These are phyloP conservation scores for Luvunga scandens DNA, from an alignment of 345 rosid genomes.

Conservation along the genomic window DNA sequence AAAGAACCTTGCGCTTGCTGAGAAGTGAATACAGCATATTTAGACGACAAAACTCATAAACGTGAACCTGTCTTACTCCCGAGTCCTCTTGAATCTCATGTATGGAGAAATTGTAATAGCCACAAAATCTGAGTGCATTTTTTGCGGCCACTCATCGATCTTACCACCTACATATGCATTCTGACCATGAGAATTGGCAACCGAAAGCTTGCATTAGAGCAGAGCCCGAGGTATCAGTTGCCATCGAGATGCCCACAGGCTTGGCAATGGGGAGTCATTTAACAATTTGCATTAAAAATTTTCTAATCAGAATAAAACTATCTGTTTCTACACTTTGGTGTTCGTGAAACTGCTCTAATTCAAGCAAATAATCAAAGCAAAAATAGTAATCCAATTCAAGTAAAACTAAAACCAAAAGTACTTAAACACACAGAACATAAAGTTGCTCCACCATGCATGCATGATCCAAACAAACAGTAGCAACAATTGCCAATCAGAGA, in stretches of 20 bases:
- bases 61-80: conserved; percentile 61
- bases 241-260: background rate
- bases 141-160: too few species aligned
- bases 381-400: too few species aligned
- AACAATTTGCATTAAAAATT: too few species aligned
- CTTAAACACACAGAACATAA: conserved; percentile 83
- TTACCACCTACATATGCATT: background rate
- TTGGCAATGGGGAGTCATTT: background rate
- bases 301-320: too few species aligned
- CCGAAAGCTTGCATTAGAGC: background rate
- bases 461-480: conserved; percentile 80
- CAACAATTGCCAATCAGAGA: conserved; percentile 36
- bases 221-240: background rate
- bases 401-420: conserved; percentile 1
- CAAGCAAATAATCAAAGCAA: too few species aligned
- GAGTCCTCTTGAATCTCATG: conserved; percentile 66
- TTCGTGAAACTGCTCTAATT: too few species aligned
- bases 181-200: background rate
- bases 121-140: conserved; percentile 74
- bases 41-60: conserved; percentile 75
- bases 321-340: too few species aligned
- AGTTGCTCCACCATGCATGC: conserved; percentile 70
- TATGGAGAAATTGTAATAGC: conserved; percentile 79
- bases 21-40: conserved; percentile 84
- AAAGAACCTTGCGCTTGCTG: conserved; percentile 82